These are phyloP conservation scores for Limnomonas spitsbergensis DNA, from an alignment of 139 green algal species.

Conservation along the genomic window DNA sequence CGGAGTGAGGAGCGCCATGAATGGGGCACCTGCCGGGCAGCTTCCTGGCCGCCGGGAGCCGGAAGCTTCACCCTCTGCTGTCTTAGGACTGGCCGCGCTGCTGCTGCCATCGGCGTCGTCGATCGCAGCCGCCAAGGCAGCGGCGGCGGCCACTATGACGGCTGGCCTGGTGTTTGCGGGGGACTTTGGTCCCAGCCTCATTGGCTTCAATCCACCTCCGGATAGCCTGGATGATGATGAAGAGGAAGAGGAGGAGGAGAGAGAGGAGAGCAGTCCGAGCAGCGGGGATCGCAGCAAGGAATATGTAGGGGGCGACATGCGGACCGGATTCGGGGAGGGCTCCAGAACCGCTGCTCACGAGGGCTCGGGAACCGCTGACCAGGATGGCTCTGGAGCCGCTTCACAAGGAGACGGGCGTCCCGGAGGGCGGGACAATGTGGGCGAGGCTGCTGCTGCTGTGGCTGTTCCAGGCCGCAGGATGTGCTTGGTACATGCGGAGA, in stretches of 20 bases:
- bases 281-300: neutral
- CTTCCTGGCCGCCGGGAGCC: too few relatives aligned
- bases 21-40: too few relatives aligned
- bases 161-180: neutral
- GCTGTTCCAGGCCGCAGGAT: neutral
- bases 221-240: neutral
- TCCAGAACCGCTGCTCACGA: neutral
- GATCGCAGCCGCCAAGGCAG: too few relatives aligned
- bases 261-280: neutral
- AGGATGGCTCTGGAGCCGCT: neutral
- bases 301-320: neutral
- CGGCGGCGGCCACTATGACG: too few relatives aligned
- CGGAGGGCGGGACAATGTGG: too few relatives aligned
- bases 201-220: neutral
- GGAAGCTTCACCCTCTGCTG: too few relatives aligned
- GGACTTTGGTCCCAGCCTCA: neutral
- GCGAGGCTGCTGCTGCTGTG: neutral
- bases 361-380: neutral
- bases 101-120: too few relatives aligned
- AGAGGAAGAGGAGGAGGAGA: neutral
- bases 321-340: neutral
- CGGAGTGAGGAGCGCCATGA: too few relatives aligned
- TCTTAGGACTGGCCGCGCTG: too few relatives aligned
- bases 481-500: neutral
- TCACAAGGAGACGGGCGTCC: neutral